phyloP scores from a whole-genome alignment of 441 rosid genomes.

The Omphalea diandra region DNA sequence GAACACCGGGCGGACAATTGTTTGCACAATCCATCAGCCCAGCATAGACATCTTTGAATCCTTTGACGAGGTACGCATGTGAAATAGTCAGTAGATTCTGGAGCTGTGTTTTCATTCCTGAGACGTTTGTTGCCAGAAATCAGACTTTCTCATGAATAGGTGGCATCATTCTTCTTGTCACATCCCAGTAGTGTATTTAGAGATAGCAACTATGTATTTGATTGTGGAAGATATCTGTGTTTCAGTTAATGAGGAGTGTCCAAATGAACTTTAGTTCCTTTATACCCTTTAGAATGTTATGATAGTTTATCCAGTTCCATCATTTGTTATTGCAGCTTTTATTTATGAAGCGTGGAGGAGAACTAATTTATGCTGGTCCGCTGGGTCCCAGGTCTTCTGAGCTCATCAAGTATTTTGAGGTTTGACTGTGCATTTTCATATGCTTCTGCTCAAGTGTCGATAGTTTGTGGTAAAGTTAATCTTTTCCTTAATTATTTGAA shows the following conservation, averaged over 20 bases:
- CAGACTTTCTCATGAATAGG: constrained; percentile 3
- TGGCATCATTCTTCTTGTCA: not conserved
- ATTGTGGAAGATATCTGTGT: too few relatives aligned
- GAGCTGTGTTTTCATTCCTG: constrained; percentile 13
- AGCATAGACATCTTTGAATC: constrained; percentile 97
- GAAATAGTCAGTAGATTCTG: constrained; percentile 3
- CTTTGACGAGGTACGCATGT: constrained; percentile 75
- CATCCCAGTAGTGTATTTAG: not conserved
- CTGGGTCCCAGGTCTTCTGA: constrained; percentile 80
- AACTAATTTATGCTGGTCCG: constrained; percentile 96
- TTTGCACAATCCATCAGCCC: constrained; percentile 98
- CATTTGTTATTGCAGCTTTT: constrained; percentile 57
- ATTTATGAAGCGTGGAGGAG: constrained; percentile 98
- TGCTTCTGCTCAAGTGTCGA: constrained; percentile 13
- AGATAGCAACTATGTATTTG: not conserved
- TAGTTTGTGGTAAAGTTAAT: constrained; percentile 12
- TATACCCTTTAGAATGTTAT: constrained; percentile 1
- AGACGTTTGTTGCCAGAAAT: constrained; percentile 3
- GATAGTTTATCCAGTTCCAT: constrained; percentile 8
- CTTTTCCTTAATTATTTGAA: constrained; percentile 10
- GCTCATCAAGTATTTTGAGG: constrained; percentile 86
- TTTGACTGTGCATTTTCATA: constrained; percentile 28
- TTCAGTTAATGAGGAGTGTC: constrained; percentile 5
- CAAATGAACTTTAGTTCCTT: constrained; percentile 1
- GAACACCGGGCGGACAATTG: constrained; percentile 93